Conservation (phyloP, 352 stramenopile genomes). For the Phytophthora cajani region DNA sequence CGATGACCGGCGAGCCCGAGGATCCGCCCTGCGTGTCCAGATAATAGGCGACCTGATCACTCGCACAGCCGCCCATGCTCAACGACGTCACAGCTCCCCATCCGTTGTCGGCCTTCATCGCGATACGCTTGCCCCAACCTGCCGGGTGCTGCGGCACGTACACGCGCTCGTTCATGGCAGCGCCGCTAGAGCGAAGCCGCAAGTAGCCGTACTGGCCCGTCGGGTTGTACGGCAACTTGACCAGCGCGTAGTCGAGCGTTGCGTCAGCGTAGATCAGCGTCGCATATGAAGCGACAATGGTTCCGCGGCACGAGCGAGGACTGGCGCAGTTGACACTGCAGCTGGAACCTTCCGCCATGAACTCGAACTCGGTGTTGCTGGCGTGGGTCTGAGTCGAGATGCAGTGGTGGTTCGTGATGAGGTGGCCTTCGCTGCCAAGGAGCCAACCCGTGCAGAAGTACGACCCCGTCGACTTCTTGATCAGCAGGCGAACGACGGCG, state of each 20-base stretch:
- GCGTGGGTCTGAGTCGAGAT: constrained; percentile 57
- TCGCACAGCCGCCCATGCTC: constrained; percentile 47
- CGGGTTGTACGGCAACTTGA: constrained; percentile 66
- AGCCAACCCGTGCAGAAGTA: constrained; percentile 84
- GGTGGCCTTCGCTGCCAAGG: constrained; percentile 74
- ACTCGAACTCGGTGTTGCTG: constrained; percentile 73
- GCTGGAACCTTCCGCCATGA: constrained; percentile 50
- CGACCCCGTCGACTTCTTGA: constrained; percentile 58
- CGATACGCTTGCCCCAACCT: constrained; percentile 75
- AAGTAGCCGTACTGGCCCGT: constrained; percentile 62
- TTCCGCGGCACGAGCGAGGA: constrained; percentile 45
- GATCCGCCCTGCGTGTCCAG: constrained; percentile 77
- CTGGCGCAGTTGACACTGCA: constrained; percentile 49
- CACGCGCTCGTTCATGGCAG: constrained; percentile 55
- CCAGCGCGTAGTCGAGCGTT: constrained; percentile 69
- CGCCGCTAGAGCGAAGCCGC: constrained; percentile 53
- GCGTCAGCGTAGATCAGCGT: constrained; percentile 49
- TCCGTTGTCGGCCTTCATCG: constrained; percentile 53
- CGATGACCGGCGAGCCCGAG: constrained; percentile 74
- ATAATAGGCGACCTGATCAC: constrained; percentile 70
- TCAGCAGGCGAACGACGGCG: constrained; percentile 64
- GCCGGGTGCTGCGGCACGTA: constrained; percentile 72
- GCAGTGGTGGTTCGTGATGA: constrained; percentile 86
- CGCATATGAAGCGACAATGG: constrained; percentile 31
- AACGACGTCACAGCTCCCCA: constrained; percentile 56